These are phyloP conservation scores for Mycena maculata DNA, from an alignment of 768 basidiomycete genomes.

Conservation along the genomic window DNA sequence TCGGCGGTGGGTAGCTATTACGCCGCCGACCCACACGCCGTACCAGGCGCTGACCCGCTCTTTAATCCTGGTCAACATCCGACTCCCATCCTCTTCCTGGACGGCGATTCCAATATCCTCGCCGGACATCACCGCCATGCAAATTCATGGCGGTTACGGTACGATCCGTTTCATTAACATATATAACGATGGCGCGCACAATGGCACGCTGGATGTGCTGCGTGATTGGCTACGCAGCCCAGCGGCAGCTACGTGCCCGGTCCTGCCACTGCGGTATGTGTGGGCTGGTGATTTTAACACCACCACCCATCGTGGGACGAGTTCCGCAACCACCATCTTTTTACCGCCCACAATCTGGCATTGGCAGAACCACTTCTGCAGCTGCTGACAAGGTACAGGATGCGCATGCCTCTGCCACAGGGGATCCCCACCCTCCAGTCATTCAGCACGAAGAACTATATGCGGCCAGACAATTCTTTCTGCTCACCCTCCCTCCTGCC, in stretches of 20 bases:
- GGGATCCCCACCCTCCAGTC: constrained; percentile 50
- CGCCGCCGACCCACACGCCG: constrained; percentile 37
- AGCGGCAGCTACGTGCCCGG: background rate
- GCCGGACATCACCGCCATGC: constrained; percentile 38
- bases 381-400: constrained; percentile 36
- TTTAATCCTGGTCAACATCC: constrained; percentile 8
- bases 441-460: constrained; percentile 44
- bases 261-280: constrained; percentile 17
- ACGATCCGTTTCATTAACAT: constrained; percentile 40
- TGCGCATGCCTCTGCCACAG: constrained; percentile 50
- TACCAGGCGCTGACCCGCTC: background rate
- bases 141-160: constrained; percentile 28
- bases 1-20: constrained; percentile 34
- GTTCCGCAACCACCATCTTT: constrained; percentile 44
- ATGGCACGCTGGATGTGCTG: constrained; percentile 3
- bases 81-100: constrained; percentile 1
- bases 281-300: constrained; percentile 56
- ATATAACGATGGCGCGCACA: constrained; percentile 37
- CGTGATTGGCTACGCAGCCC: constrained; percentile 4
- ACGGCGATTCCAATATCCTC: constrained; percentile 9
- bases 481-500: constrained; percentile 26
- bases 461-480: constrained; percentile 59
- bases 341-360: constrained; percentile 42
- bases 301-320: constrained; percentile 57
- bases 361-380: constrained; percentile 42